These are phyloP conservation scores for Colletotrichum tamarilloi DNA, from an alignment of 2,329 filamentous ascomycete species.

Conservation along the genomic window DNA sequence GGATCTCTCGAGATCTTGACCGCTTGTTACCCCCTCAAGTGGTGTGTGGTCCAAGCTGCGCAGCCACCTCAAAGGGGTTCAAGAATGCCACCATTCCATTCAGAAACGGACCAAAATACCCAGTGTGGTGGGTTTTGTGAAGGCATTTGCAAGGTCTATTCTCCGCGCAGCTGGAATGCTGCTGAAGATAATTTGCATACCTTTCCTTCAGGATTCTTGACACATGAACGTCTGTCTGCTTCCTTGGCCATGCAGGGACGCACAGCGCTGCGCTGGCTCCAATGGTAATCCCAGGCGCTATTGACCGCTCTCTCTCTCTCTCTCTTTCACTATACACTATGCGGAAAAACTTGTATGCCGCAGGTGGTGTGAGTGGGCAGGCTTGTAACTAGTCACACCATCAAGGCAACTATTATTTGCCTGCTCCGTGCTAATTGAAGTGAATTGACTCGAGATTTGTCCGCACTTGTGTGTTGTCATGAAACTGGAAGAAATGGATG, in stretches of 20 bases:
- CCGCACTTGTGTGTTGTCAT: neutral
- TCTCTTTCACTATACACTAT: neutral
- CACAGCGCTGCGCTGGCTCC: conserved; percentile 30
- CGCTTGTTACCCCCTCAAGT: conserved; percentile 24
- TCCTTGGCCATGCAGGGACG: conserved; percentile 20
- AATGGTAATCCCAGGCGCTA: conserved; percentile 23
- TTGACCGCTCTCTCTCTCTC: conserved; percentile 16
- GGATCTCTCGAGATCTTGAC: conserved; percentile 22
- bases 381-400: neutral
- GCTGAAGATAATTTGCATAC: conserved; percentile 12
- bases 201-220: neutral
- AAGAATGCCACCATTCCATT: neutral
- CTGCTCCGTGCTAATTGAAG: neutral
- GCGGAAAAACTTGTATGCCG: conserved; percentile 20
- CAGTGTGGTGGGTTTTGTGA: neutral
- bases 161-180: neutral
- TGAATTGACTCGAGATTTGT: neutral
- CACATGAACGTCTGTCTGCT: neutral
- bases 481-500: neutral
- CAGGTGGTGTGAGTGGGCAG: conserved; percentile 8
- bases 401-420: neutral
- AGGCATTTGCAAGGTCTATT: neutral
- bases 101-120: neutral
- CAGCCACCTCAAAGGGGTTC: neutral
- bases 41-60: neutral